Conservation (phyloP, 768 basidiomycete genomes). For the Piloderma croceum region DNA sequence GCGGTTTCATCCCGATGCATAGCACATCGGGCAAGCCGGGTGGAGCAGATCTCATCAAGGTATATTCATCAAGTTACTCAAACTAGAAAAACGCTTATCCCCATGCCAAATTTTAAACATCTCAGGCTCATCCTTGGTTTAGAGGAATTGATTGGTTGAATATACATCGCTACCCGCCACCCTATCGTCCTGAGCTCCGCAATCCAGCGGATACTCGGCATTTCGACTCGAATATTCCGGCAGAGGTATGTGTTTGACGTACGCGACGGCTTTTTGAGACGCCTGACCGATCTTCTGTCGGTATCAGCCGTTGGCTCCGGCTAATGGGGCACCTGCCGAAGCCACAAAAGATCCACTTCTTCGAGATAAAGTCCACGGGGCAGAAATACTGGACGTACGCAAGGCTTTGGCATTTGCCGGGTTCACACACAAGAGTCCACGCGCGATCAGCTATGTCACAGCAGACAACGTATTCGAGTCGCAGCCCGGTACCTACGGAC, state of each 20-base stretch:
- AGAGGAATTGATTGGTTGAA: conserved; percentile 84
- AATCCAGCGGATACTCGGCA: conserved; percentile 87
- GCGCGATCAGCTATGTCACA: conserved; percentile 68
- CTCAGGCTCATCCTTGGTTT: conserved; percentile 85
- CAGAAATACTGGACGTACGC: conserved; percentile 81
- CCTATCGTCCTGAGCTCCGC: conserved; percentile 81
- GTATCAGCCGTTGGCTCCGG: conserved; percentile 82
- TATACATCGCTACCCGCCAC: conserved; percentile 77
- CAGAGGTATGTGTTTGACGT: conserved; percentile 55
- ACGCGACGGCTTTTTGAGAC: conserved; percentile 1
- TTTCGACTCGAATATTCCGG: conserved; percentile 91
- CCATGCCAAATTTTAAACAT: too few species aligned
- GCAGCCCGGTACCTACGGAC: conserved; percentile 44
- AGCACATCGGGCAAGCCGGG: conserved; percentile 54
- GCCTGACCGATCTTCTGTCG: neutral
- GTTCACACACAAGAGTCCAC: conserved; percentile 87
- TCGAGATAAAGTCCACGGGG: conserved; percentile 78
- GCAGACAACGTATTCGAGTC: conserved; percentile 69
- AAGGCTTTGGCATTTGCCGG: conserved; percentile 90
- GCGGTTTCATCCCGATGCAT: conserved; percentile 54
- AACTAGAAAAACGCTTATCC: too few species aligned
- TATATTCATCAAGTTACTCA: conserved; percentile 27
- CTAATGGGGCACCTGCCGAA: conserved; percentile 78
- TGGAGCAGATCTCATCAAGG: conserved; percentile 90
- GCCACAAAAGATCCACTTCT: conserved; percentile 87